A percentile compares a stretch with the other conserved stretches of the same genome.
Evolutionary conservation across 2,329 filamentous ascomycete genomes (phyloP).

Genomic region (Pseudogymnoascus sp.): DNA sequence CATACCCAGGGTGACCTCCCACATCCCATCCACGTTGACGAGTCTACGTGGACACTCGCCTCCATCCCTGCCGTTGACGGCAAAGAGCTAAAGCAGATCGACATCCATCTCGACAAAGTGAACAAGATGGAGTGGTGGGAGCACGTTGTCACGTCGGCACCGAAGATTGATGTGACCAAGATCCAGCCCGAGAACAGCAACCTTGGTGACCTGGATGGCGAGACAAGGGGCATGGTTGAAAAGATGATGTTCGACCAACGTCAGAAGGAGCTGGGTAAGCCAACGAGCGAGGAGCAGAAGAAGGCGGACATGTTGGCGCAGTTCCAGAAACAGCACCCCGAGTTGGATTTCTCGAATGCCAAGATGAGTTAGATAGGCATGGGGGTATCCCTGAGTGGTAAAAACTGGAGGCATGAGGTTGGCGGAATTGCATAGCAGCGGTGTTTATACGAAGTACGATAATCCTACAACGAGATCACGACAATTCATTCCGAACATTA

Average conservation of each 20-base stretch:
- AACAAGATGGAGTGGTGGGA: conserved; percentile 99
- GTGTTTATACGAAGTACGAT: conserved; percentile 3
- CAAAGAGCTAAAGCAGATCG: conserved; percentile 63
- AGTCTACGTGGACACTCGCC: conserved; percentile 90
- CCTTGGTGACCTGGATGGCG: conserved; percentile 84
- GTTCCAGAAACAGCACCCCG: conserved; percentile 74
- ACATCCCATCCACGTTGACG: conserved; percentile 70
- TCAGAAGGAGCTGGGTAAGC: conserved; percentile 87
- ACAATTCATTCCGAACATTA: not conserved
- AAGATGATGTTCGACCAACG: conserved; percentile 99
- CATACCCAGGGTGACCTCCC: conserved; percentile 70
- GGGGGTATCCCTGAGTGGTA: not conserved
- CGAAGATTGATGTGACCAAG: conserved; percentile 90
- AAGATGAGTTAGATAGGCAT: conserved; percentile 46
- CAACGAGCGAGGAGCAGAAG: conserved; percentile 89
- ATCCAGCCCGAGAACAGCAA: conserved; percentile 91
- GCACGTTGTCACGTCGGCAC: conserved; percentile 78
- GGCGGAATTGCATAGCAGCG: not conserved
- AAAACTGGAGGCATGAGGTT: not conserved
- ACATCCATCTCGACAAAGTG: conserved; percentile 85
- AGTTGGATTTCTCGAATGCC: conserved; percentile 67
- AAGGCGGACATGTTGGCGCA: conserved; percentile 89
- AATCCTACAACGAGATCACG: conserved; percentile 3
- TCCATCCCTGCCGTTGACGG: conserved; percentile 46
- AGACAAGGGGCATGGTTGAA: conserved; percentile 95